phyloP scores from a whole-genome alignment of 2,329 filamentous ascomycete genomes.

The Ceratocystis cubensis region DNA sequence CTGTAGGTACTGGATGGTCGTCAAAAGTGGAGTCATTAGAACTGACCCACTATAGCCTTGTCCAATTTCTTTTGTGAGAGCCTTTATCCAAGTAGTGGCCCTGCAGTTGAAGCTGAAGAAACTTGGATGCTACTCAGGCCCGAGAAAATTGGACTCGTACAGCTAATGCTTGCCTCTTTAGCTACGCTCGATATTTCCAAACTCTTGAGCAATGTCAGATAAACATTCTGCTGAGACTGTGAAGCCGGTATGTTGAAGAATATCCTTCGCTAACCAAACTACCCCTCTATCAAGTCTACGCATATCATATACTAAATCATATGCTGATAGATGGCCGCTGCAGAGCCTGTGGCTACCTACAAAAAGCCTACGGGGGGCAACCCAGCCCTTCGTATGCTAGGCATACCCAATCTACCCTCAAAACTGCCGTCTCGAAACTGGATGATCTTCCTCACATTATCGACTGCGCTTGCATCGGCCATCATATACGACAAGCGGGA shows the following conservation, averaged over 20 bases:
- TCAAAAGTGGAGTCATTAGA: conserved; percentile 6
- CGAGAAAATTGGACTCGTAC: not conserved
- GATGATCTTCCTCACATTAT: conserved; percentile 84
- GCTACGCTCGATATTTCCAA: not conserved
- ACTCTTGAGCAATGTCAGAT: not conserved
- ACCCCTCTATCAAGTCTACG: not conserved
- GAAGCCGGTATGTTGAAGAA: not conserved
- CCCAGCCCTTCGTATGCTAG: conserved; percentile 65
- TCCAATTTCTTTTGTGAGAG: conserved; percentile 10
- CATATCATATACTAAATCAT: conserved; percentile 2
- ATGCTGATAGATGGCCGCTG: not conserved
- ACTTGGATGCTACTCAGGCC: not conserved
- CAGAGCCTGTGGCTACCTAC: conserved; percentile 12
- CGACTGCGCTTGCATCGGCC: conserved; percentile 63
- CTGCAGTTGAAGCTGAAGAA: not conserved
- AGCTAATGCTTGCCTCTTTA: not conserved
- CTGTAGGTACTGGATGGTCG: not conserved
- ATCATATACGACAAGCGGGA: conserved; percentile 87
- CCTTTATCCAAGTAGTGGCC: not conserved
- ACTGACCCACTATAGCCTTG: conserved; percentile 9
- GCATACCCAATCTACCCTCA: conserved; percentile 68
- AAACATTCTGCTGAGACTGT: not conserved
- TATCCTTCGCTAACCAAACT: not conserved
- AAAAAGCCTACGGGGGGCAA: conserved; percentile 35
- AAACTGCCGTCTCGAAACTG: conserved; percentile 91